These are phyloP conservation scores for Neurospora sp. DNA, from an alignment of 495 filamentous ascomycete genomes.

Conservation along the genomic window DNA sequence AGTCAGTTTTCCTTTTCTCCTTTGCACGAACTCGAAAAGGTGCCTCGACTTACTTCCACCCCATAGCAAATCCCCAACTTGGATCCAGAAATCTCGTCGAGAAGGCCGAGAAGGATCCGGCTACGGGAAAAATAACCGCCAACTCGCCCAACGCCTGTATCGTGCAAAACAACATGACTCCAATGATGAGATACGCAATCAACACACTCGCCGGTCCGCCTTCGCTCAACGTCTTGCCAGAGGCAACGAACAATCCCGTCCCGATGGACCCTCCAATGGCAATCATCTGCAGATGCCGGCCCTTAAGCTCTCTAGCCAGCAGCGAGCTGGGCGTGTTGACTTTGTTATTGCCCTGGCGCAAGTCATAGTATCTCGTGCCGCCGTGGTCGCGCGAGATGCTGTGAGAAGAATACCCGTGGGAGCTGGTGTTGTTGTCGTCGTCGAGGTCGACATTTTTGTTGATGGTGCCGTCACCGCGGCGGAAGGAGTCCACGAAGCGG, in stretches of 20 bases:
- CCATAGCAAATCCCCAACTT: conserved; percentile 97
- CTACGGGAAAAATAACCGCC: conserved; percentile 84
- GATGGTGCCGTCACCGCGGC: conserved; percentile 12
- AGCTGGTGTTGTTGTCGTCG: background rate
- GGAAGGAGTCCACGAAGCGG: conserved; percentile 23
- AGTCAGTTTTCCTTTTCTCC: background rate
- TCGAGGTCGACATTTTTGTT: background rate
- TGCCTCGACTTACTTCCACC: conserved; percentile 63
- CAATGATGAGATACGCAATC: conserved; percentile 72
- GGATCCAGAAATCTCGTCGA: conserved; percentile 90
- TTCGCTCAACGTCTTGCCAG: conserved; percentile 61
- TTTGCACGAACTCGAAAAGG: background rate
- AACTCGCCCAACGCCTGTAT: conserved; percentile 89
- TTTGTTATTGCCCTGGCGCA: conserved; percentile 12
- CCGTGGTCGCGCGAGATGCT: conserved; percentile 4
- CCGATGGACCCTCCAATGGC: conserved; percentile 94
- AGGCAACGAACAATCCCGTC: conserved; percentile 86
- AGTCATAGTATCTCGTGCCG: conserved; percentile 20
- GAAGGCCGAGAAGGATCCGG: conserved; percentile 86
- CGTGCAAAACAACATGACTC: conserved; percentile 83
- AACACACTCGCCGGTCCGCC: conserved; percentile 83
- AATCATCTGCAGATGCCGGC: conserved; percentile 91
- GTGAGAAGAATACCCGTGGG: background rate
- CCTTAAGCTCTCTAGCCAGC: conserved; percentile 69
- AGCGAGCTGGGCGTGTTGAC: conserved; percentile 14